These are phyloP conservation scores for Talaromyces pinophilus DNA, from an alignment of 2,329 filamentous ascomycete genomes.

Conservation along the genomic window DNA sequence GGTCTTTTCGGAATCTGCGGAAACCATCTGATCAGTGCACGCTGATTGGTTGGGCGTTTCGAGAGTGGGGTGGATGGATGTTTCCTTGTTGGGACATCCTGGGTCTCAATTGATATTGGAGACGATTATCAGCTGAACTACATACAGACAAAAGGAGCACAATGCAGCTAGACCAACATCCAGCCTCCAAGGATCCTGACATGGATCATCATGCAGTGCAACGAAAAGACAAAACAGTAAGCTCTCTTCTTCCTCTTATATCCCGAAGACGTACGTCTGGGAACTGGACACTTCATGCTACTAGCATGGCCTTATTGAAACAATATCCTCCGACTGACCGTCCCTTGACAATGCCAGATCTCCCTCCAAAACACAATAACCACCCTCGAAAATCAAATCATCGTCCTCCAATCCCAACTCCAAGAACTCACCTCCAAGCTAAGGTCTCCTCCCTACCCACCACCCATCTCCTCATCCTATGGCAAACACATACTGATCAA, in stretches of 20 bases:
- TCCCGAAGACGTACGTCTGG: background rate
- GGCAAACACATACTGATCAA: background rate
- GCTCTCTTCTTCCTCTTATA: background rate
- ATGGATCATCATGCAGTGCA: background rate
- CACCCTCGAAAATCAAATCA: conserved; percentile 51
- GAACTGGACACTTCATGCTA: background rate
- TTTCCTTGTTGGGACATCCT: conserved; percentile 4
- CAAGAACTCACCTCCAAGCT: conserved; percentile 38
- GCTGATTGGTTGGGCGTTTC: background rate
- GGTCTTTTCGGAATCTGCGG: background rate
- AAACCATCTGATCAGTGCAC: background rate
- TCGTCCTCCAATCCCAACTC: conserved; percentile 39
- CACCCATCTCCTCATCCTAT: background rate
- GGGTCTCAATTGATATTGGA: background rate
- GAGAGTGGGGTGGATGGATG: background rate
- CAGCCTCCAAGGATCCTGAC: background rate
- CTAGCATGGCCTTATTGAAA: background rate
- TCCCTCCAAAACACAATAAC: conserved; percentile 31
- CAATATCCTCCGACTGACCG: background rate
- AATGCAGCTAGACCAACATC: background rate
- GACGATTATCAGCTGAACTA: background rate
- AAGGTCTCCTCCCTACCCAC: conserved; percentile 30
- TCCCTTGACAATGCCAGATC: background rate
- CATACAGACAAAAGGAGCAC: background rate
- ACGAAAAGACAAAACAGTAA: conserved; percentile 26